phyloP scores from a whole-genome alignment of 192 early-diverging fungal species.

The Mortierella alpina region DNA sequence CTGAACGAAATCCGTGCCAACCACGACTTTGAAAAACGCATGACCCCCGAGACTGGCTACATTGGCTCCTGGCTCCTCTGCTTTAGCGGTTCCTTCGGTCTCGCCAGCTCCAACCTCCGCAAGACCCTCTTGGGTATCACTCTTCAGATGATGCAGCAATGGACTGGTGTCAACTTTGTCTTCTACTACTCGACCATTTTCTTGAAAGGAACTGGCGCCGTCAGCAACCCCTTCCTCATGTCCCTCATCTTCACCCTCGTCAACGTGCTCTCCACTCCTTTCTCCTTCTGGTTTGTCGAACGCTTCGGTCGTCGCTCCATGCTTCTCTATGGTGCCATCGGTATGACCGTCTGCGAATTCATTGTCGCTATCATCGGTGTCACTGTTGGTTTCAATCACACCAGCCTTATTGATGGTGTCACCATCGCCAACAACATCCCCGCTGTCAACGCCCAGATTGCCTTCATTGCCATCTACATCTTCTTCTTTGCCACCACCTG shows the following conservation, averaged over 20 bases:
- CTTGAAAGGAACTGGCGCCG: slow-evolving; percentile 56
- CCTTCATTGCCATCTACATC: slow-evolving; percentile 78
- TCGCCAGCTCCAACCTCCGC: slow-evolving; percentile 47
- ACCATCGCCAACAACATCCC: slow-evolving; percentile 54
- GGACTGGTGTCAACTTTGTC: slow-evolving; percentile 81
- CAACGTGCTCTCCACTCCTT: slow-evolving; percentile 81
- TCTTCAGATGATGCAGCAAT: slow-evolving; percentile 68
- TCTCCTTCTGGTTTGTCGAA: slow-evolving; percentile 79
- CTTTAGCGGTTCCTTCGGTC: slow-evolving; percentile 47
- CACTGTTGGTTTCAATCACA: slow-evolving; percentile 40
- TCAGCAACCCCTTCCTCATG: slow-evolving; percentile 48
- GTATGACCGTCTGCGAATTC: slow-evolving; percentile 67
- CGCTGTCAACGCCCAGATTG: slow-evolving; percentile 63
- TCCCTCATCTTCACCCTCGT: slow-evolving; percentile 62
- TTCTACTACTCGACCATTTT: slow-evolving; percentile 78
- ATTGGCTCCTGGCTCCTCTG: slow-evolving; percentile 47
- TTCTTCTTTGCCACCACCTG: slow-evolving; percentile 81
- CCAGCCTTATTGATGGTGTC: slow-evolving; percentile 22
- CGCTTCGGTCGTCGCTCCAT: slow-evolving; percentile 77
- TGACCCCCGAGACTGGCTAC: slow-evolving; percentile 51
- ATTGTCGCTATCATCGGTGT: slow-evolving; percentile 64
- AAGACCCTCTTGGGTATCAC: slow-evolving; percentile 41
- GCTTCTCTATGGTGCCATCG: slow-evolving; percentile 73
- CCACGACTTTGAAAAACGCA: slow-evolving; percentile 51
- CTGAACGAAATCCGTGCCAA: slow-evolving; percentile 69